Percentiles rank a stretch among this genome's conserved stretches.
Evolutionary conservation across 768 basidiomycete genomes (phyloP).

Genomic region (Auricularia sp.): DNA sequence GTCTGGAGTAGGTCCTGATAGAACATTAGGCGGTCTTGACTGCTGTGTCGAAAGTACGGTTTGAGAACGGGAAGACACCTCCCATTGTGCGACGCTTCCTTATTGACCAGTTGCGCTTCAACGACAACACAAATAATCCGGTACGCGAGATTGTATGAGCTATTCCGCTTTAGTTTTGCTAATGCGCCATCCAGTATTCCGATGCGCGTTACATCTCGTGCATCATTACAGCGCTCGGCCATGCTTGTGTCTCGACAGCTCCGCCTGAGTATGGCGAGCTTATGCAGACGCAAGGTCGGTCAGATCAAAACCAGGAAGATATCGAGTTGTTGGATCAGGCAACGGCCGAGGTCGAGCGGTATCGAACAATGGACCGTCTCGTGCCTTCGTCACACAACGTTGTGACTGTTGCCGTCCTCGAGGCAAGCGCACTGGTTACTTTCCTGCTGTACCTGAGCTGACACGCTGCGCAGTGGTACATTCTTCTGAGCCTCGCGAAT

Average conservation of each 20-base stretch:
- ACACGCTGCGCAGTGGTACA: conserved; percentile 52
- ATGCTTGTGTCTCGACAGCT: conserved; percentile 63
- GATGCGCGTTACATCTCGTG: conserved; percentile 87
- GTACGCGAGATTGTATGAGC: conserved; percentile 36
- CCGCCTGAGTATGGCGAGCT: conserved; percentile 77
- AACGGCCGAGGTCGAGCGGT: conserved; percentile 75
- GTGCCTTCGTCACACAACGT: conserved; percentile 93
- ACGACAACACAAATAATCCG: conserved; percentile 86
- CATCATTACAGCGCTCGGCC: conserved; percentile 72
- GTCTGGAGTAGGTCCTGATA: background rate
- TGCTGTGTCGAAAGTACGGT: conserved; percentile 77
- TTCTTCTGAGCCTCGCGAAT: conserved; percentile 65
- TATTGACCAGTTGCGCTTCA: conserved; percentile 87
- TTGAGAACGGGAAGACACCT: conserved; percentile 79
- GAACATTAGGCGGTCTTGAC: conserved; percentile 56
- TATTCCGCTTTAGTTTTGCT: conserved; percentile 7
- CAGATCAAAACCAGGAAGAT: conserved; percentile 61
- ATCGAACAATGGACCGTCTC: conserved; percentile 88
- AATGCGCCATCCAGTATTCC: conserved; percentile 49
- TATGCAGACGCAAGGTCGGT: conserved; percentile 53
- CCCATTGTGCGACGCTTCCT: conserved; percentile 79
- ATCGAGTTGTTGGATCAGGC: conserved; percentile 62
- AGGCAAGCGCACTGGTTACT: conserved; percentile 42
- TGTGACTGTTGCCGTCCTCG: conserved; percentile 81
- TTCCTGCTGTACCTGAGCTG: conserved; percentile 8